Evolutionary conservation across 352 stramenopile species (phyloP).

Genomic region (Pythium dissotocum): DNA sequence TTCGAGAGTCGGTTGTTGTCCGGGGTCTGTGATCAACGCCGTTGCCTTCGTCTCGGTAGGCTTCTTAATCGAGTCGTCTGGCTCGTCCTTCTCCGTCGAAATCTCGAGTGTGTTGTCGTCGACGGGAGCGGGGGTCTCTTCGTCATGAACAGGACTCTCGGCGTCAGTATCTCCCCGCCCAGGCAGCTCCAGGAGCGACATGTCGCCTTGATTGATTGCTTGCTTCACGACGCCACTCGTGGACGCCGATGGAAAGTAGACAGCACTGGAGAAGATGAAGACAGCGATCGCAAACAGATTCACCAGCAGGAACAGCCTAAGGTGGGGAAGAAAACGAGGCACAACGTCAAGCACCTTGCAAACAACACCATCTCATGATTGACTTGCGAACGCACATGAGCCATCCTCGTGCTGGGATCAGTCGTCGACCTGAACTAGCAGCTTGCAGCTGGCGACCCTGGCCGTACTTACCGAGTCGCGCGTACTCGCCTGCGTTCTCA

Average conservation of each 20-base stretch:
- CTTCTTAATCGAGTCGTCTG: neutral
- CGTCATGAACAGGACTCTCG: neutral
- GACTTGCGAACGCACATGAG: constrained; percentile 2
- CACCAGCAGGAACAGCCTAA: constrained; percentile 37
- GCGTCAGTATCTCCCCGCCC: neutral
- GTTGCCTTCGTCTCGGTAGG: neutral
- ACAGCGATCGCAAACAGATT: constrained; percentile 46
- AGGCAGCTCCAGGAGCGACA: constrained; percentile 22
- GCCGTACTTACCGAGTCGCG: constrained; percentile 2
- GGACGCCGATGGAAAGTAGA: constrained; percentile 44
- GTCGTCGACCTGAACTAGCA: neutral
- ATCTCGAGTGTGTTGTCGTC: neutral
- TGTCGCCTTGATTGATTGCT: constrained; percentile 36
- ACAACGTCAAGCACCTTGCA: neutral
- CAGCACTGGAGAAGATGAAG: constrained; percentile 61
- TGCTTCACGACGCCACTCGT: constrained; percentile 40
- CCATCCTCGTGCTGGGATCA: constrained; percentile 13
- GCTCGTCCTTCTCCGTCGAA: neutral
- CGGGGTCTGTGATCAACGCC: neutral
- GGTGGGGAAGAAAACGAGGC: neutral
- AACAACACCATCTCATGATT: too few relatives aligned
- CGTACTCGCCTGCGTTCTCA: neutral
- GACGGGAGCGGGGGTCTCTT: neutral
- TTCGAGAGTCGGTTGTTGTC: neutral
- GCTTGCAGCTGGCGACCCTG: neutral